A percentile compares a stretch with the other conserved stretches of the same genome.
These are phyloP conservation scores for Furcasterigmium sp. DNA, from an alignment of 2,329 filamentous ascomycete species.

Conservation along the genomic window DNA sequence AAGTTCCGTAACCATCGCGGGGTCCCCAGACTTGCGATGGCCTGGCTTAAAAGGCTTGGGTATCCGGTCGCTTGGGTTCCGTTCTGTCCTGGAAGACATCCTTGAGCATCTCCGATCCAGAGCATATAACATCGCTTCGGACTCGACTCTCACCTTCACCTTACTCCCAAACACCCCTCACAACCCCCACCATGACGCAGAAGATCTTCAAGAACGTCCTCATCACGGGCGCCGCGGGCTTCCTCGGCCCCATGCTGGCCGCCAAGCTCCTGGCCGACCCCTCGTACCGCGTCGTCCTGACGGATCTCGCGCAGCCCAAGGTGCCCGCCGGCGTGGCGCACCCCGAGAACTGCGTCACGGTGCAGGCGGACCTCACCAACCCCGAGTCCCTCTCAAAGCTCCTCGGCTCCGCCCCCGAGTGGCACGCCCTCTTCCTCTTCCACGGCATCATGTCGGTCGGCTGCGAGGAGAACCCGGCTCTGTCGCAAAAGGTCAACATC, in stretches of 20 bases:
- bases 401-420: conserved; percentile 6
- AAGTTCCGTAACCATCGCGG: background rate
- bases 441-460: conserved; percentile 54
- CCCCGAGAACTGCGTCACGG: conserved; percentile 22
- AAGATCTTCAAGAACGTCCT: conserved; percentile 28
- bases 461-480: conserved; percentile 47
- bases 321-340: conserved; percentile 30
- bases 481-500: conserved; percentile 47
- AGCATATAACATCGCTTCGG: background rate
- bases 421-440: conserved; percentile 31
- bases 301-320: conserved; percentile 49
- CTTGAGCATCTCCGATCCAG: background rate
- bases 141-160: background rate
- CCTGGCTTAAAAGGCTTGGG: background rate
- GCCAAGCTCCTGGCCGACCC: conserved; percentile 31
- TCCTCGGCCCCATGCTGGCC: conserved; percentile 45
- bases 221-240: conserved; percentile 47
- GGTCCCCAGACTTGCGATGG: background rate
- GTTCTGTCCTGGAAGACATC: background rate
- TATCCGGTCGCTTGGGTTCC: background rate
- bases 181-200: background rate
- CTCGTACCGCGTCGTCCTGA: conserved; percentile 38
- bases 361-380: conserved; percentile 27
- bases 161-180: background rate
- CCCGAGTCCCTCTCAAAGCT: conserved; percentile 20